These are phyloP conservation scores for Zoysia matrella DNA, from an alignment of 202 grass and related monocot genomes.

Conservation along the genomic window DNA sequence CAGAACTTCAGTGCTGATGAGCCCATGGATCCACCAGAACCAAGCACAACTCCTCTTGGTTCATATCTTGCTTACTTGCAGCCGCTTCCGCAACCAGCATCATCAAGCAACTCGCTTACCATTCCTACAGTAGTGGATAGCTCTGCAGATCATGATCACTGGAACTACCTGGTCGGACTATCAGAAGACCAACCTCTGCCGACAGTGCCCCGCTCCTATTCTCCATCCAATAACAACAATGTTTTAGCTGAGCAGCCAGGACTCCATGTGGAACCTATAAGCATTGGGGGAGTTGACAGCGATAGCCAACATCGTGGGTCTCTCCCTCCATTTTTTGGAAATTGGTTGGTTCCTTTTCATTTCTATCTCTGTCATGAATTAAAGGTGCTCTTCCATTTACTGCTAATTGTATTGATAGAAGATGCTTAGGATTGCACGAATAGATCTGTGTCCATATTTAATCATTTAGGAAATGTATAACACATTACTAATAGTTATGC, in stretches of 20 bases:
- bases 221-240: slow-evolving; percentile 39
- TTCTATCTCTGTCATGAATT: neutral
- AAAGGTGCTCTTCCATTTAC: neutral
- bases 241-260: slow-evolving; percentile 36
- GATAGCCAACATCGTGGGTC: slow-evolving; percentile 26
- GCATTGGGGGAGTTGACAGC: slow-evolving; percentile 34
- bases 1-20: slow-evolving; percentile 40
- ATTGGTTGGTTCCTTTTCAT: slow-evolving; percentile 34
- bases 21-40: slow-evolving; percentile 26
- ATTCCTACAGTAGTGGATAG: slow-evolving; percentile 23
- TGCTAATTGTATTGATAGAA: neutral
- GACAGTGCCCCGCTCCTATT: slow-evolving; percentile 28
- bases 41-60: slow-evolving; percentile 45
- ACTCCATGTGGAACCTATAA: slow-evolving; percentile 19
- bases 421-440: neutral
- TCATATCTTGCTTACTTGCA: slow-evolving; percentile 59
- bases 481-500: neutral
- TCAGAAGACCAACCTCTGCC: slow-evolving; percentile 17
- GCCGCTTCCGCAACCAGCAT: slow-evolving; percentile 26
- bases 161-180: slow-evolving; percentile 33
- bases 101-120: slow-evolving; percentile 33
- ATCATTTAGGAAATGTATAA: slow-evolving; percentile 11
- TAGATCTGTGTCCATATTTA: neutral
- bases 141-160: slow-evolving; percentile 44
- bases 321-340: slow-evolving; percentile 38